A percentile compares a stretch with the other conserved stretches of the same genome.
These are phyloP conservation scores for Phaeotremella skinneri DNA, from an alignment of 768 basidiomycete species.

Conservation along the genomic window DNA sequence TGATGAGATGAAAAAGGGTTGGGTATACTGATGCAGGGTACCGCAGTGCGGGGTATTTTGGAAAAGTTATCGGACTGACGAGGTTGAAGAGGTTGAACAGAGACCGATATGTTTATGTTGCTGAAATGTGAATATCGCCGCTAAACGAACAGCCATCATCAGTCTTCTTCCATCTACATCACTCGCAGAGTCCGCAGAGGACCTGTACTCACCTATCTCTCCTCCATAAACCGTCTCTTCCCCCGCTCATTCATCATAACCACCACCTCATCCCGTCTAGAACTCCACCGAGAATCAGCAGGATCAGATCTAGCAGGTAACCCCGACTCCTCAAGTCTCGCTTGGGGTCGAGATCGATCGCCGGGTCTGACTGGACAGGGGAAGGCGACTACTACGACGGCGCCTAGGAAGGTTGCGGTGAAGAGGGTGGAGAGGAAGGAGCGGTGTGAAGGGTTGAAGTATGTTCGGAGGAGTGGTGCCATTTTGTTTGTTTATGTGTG, in stretches of 20 bases:
- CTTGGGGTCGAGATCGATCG: constrained; percentile 18
- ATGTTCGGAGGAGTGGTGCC: constrained; percentile 48
- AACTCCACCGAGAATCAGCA: neutral
- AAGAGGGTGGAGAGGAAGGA: constrained; percentile 50
- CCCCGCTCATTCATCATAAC: constrained; percentile 50
- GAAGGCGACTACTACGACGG: constrained; percentile 49
- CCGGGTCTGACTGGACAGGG: constrained; percentile 48
- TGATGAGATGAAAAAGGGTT: neutral
- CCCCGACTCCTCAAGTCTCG: constrained; percentile 13
- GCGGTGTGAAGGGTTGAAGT: constrained; percentile 48
- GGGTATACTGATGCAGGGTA: neutral
- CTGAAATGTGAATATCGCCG: too few relatives aligned
- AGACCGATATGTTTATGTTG: too few relatives aligned
- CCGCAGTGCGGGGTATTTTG: neutral
- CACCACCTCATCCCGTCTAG: constrained; percentile 35
- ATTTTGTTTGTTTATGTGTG: constrained; percentile 23
- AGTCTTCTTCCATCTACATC: neutral
- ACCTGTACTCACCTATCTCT: constrained; percentile 20
- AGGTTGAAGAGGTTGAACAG: neutral
- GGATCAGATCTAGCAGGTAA: neutral
- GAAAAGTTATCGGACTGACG: neutral
- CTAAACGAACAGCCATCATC: too few relatives aligned
- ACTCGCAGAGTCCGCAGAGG: neutral
- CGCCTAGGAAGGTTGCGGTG: constrained; percentile 51
- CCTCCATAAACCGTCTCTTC: constrained; percentile 42